Percentiles rank a stretch among this genome's conserved stretches.
Evolutionary conservation across 2,329 filamentous ascomycete genomes (phyloP).

Genomic region (Stachybotrys chlorohalonatus): DNA sequence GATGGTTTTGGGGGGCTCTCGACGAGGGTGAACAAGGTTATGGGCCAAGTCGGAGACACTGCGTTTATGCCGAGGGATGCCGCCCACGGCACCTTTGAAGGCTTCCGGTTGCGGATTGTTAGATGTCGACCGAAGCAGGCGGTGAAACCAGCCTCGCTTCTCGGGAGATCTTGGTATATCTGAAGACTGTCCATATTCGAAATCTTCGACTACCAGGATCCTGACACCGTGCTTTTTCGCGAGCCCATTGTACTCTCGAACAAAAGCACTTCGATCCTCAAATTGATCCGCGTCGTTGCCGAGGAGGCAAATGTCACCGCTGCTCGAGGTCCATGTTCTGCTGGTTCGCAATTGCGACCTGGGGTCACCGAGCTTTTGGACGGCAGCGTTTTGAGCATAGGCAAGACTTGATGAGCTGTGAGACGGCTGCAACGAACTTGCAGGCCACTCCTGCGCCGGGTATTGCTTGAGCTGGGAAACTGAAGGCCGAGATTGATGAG

Average conservation of each 20-base stretch:
- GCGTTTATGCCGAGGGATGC: constrained; percentile 29
- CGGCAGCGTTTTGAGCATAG: constrained; percentile 14
- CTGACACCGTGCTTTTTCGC: constrained; percentile 51
- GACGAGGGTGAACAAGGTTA: constrained; percentile 31
- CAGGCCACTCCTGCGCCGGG: too few relatives aligned
- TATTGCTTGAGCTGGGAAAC: not conserved
- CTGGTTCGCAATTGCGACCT: constrained; percentile 28
- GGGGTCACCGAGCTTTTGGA: constrained; percentile 12
- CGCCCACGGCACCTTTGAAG: constrained; percentile 1
- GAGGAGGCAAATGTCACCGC: constrained; percentile 35
- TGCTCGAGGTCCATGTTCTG: constrained; percentile 50
- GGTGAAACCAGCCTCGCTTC: constrained; percentile 27
- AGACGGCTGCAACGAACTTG: constrained; percentile 5
- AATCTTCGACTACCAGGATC: constrained; percentile 25
- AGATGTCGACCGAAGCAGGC: constrained; percentile 22
- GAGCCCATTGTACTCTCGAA: constrained; percentile 51
- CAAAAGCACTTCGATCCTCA: constrained; percentile 36
- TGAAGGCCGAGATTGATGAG: not conserved
- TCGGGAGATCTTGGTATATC: constrained; percentile 14
- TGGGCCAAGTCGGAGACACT: constrained; percentile 48
- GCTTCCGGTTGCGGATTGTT: constrained; percentile 5
- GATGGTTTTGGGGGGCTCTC: constrained; percentile 37
- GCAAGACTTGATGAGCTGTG: constrained; percentile 15
- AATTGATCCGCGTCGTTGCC: constrained; percentile 38
- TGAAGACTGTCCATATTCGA: constrained; percentile 21